Conservation (phyloP, 139 green algal genomes). For the Tetraselmis chui region DNA sequence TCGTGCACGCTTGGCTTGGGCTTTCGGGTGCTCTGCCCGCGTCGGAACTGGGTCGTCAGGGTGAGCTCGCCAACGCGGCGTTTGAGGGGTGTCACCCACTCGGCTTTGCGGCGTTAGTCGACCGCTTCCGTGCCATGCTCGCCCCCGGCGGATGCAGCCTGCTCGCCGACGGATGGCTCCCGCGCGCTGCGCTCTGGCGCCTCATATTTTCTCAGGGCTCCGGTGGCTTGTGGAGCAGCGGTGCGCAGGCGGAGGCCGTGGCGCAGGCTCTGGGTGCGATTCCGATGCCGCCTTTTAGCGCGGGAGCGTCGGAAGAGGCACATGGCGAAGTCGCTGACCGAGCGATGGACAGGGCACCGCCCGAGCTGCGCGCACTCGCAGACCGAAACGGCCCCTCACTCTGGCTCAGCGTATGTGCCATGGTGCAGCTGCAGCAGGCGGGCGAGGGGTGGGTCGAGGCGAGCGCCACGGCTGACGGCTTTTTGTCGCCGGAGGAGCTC, state of each 20-base stretch:
- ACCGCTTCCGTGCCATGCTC: not conserved
- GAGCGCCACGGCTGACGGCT: not conserved
- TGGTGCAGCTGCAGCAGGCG: not conserved
- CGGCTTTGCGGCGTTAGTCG: not conserved
- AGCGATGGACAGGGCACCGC: not conserved
- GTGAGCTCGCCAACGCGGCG: not conserved
- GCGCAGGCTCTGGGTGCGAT: not conserved
- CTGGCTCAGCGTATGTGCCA: not conserved
- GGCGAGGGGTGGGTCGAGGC: not conserved
- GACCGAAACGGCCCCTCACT: not conserved
- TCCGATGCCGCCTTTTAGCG: not conserved
- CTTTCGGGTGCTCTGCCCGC: not conserved
- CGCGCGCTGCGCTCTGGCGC: not conserved
- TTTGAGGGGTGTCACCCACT: not conserved
- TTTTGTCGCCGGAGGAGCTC: not conserved
- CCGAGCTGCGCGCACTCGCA: not conserved
- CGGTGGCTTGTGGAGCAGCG: not conserved
- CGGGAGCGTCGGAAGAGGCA: not conserved
- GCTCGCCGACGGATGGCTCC: not conserved
- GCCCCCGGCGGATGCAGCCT: not conserved
- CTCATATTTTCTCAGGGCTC: not conserved
- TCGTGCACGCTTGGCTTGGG: not conserved
- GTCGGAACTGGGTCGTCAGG: not conserved
- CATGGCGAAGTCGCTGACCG: not conserved
- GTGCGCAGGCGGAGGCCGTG: not conserved